These are phyloP conservation scores for Davidsoniella eucalypti DNA, from an alignment of 2,329 filamentous ascomycete species.

Conservation along the genomic window DNA sequence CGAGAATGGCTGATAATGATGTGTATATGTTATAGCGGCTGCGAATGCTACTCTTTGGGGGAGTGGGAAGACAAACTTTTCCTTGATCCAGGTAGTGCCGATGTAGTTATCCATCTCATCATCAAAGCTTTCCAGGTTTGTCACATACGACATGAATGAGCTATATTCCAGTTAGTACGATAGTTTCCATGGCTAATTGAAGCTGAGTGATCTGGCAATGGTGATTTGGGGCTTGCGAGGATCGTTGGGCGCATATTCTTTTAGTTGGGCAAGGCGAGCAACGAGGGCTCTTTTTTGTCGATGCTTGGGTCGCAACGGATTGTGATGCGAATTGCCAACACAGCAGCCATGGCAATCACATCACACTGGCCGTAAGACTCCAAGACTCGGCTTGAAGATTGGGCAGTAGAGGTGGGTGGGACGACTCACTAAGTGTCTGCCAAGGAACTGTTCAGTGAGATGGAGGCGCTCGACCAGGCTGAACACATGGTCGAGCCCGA, in stretches of 20 bases:
- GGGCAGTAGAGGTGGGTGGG: too few relatives aligned
- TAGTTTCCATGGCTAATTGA: not conserved
- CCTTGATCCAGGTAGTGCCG: constrained; percentile 53
- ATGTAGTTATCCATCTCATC: constrained; percentile 56
- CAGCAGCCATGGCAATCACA: not conserved
- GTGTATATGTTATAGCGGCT: not conserved
- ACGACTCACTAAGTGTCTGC: constrained; percentile 12
- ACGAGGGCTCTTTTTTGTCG: not conserved
- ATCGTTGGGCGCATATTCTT: constrained; percentile 16
- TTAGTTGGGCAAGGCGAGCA: constrained; percentile 22
- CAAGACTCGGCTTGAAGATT: not conserved
- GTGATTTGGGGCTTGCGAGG: constrained; percentile 30
- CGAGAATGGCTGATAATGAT: not conserved
- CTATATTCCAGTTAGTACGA: constrained; percentile 26
- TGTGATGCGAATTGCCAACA: not conserved
- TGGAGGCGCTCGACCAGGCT: constrained; percentile 10
- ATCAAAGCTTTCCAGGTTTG: constrained; percentile 63
- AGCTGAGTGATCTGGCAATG: constrained; percentile 43
- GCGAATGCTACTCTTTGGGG: not conserved
- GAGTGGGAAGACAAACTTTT: constrained; percentile 43
- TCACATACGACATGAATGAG: constrained; percentile 73
- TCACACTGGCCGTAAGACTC: not conserved
- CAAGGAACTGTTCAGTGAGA: constrained; percentile 7
- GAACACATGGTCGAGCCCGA: constrained; percentile 9
- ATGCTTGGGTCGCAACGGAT: not conserved